These are phyloP conservation scores for Silene noctiflora DNA, from an alignment of 179 eudicot species.

Conservation along the genomic window DNA sequence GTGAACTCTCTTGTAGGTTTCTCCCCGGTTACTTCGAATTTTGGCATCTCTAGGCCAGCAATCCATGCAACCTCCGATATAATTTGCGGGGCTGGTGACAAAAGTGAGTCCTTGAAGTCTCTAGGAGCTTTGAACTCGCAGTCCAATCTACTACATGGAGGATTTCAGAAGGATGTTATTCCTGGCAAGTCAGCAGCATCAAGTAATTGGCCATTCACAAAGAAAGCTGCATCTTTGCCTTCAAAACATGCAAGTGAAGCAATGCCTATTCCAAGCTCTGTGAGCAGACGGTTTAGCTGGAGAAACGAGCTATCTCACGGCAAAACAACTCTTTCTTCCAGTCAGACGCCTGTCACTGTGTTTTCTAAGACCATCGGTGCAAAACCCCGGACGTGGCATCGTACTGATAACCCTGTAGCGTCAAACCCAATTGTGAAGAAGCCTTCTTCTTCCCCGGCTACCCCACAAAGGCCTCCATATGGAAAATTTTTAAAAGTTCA, in stretches of 20 bases:
- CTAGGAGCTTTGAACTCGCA: slow-evolving; percentile 18
- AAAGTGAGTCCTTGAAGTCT: slow-evolving; percentile 22
- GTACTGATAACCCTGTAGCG: slow-evolving; percentile 40
- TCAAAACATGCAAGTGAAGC: slow-evolving; percentile 29
- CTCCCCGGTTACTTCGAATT: slow-evolving; percentile 19
- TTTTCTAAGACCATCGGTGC: slow-evolving; percentile 35
- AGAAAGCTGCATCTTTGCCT: slow-evolving; percentile 24
- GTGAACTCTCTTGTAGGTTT: slow-evolving; percentile 20
- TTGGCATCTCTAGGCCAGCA: slow-evolving; percentile 21
- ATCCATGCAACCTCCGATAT: slow-evolving; percentile 19
- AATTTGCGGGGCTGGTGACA: slow-evolving; percentile 16
- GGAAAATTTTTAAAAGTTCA: slow-evolving; percentile 30
- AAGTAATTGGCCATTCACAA: slow-evolving; percentile 16
- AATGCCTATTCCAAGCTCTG: slow-evolving; percentile 23
- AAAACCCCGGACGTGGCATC: slow-evolving; percentile 78
- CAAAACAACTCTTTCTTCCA: slow-evolving; percentile 38
- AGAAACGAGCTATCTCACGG: slow-evolving; percentile 37
- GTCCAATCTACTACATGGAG: slow-evolving; percentile 17
- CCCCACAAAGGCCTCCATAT: slow-evolving; percentile 34
- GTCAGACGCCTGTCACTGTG: slow-evolving; percentile 27
- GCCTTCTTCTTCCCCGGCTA: slow-evolving; percentile 28
- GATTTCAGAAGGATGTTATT: slow-evolving; percentile 24
- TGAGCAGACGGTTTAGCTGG: slow-evolving; percentile 23
- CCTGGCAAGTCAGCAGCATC: slow-evolving; percentile 25
- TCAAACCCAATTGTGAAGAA: slow-evolving; percentile 34